Base-by-base conservation (phyloP, 805 yeast genomes). In the Candida mattraensis region DNA sequence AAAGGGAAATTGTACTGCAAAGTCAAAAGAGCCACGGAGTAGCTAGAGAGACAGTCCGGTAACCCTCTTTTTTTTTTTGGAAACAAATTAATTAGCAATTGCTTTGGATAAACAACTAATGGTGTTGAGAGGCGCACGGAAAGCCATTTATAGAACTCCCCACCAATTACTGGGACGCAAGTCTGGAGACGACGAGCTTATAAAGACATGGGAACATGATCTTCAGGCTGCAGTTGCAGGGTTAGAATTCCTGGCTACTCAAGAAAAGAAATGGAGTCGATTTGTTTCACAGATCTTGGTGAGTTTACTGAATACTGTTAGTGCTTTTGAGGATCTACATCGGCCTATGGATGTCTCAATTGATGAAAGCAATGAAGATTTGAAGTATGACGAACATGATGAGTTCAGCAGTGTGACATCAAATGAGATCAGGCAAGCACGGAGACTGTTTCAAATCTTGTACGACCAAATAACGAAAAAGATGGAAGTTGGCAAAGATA, bases 181-280 rank as follows among this genome's bases (percentile, higher is more conserved):
- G 37, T 45, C 60, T 1, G 29, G 17, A 4, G 73, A 69, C 37
- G 76, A 72, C 45, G 64, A 62, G 21, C 44, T 61, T 10, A 54
- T 70, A 8, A 44, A 48, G n/a, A 61, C 60, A 29, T 72, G 74
- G 63, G 66, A 65, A 36, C 64, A 67, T 39, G 76, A 72, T 42
- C 45, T 72, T 7, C 58, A 63, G 32, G 48, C 57, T 5, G 59
- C 73, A 1, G 52, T 67, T 19, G 65, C 67, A 14, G 80, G 76
- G 1, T 50, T 75, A 24, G 63, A 64, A 29, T 74, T 59, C 39
- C 41, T 74, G 34, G 49, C 62, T 21, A 45, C 50, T 10, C 58
- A 61, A 26, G 50, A 56, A 24, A 45, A 47, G 30, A 53, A 54
- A 31, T 58, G 60, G 58, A 39, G 50, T 15, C 33, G 47, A 23